These are phyloP conservation scores for Chlorella sp. DNA, from an alignment of 139 green algal genomes.

Conservation along the genomic window DNA sequence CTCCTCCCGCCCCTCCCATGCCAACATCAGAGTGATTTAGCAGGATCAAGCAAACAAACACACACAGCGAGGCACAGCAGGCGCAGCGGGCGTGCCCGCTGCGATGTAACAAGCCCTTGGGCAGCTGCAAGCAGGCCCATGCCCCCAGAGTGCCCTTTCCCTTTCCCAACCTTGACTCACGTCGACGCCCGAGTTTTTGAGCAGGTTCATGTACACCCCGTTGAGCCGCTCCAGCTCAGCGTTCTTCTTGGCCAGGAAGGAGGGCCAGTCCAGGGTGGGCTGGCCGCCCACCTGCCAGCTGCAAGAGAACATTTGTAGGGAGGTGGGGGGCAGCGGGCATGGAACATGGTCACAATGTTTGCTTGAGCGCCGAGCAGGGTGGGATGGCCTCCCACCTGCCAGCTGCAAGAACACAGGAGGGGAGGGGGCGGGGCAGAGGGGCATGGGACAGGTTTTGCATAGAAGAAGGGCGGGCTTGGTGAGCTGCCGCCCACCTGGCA, in stretches of 20 bases:
- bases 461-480: background rate
- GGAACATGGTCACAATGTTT: background rate
- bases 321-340: too few relatives aligned
- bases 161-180: background rate
- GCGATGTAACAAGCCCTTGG: conserved; percentile 86
- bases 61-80: background rate
- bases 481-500: background rate
- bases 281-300: conserved; percentile 38
- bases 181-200: conserved; percentile 73
- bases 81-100: background rate
- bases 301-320: too few relatives aligned
- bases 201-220: conserved; percentile 87
- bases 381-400: conserved; percentile 37
- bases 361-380: background rate
- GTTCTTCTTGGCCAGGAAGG: conserved; percentile 63
- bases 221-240: conserved; percentile 95
- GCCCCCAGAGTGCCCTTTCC: too few relatives aligned
- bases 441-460: background rate
- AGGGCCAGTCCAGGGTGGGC: conserved; percentile 30
- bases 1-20: background rate
- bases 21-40: conserved; percentile 74
- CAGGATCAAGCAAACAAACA: conserved; percentile 86
- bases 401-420: background rate
- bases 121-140: conserved; percentile 50
- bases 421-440: background rate